Conservation (phyloP, 1,139 yeast genomes). For the Debaryomyces udenii region DNA sequence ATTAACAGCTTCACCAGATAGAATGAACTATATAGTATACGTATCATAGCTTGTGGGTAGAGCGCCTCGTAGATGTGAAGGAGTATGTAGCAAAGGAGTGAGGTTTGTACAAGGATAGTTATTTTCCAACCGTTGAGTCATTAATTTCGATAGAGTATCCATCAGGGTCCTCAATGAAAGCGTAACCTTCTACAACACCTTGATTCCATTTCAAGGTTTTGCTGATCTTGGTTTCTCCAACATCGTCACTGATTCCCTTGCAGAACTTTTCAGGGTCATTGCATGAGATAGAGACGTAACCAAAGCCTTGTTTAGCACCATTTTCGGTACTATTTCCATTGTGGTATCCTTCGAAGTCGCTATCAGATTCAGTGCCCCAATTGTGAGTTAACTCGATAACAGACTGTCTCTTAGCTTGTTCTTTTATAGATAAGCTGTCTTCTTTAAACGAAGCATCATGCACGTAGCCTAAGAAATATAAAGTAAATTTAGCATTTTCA, state of each 20-base stretch:
- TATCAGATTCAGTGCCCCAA: constrained; percentile 89
- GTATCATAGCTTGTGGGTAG: too few relatives aligned
- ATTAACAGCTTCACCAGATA: too few relatives aligned
- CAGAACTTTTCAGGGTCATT: constrained; percentile 63
- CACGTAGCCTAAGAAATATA: constrained; percentile 81
- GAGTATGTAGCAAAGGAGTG: too few relatives aligned
- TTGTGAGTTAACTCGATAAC: constrained; percentile 89
- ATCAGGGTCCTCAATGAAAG: constrained; percentile 88
- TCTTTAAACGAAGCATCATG: constrained; percentile 40
- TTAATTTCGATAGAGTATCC: constrained; percentile 77
- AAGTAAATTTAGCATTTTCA: constrained; percentile 75
- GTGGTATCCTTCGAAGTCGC: constrained; percentile 71
- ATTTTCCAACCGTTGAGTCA: constrained; percentile 26
- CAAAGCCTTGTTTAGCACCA: constrained; percentile 77
- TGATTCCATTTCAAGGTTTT: constrained; percentile 58
- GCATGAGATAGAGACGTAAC: constrained; percentile 80
- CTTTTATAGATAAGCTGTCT: constrained; percentile 31
- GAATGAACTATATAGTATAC: too few relatives aligned
- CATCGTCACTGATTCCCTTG: constrained; percentile 48
- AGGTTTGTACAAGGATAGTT: too few relatives aligned
- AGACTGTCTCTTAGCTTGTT: constrained; percentile 57
- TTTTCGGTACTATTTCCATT: constrained; percentile 66
- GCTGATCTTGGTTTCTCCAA: constrained; percentile 31
- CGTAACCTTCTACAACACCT: constrained; percentile 62
- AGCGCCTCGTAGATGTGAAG: too few relatives aligned